A percentile compares a stretch with the other conserved stretches of the same genome.
phyloP scores from a whole-genome alignment of 2,329 filamentous ascomycete genomes.

The Fusarium miscanthi region DNA sequence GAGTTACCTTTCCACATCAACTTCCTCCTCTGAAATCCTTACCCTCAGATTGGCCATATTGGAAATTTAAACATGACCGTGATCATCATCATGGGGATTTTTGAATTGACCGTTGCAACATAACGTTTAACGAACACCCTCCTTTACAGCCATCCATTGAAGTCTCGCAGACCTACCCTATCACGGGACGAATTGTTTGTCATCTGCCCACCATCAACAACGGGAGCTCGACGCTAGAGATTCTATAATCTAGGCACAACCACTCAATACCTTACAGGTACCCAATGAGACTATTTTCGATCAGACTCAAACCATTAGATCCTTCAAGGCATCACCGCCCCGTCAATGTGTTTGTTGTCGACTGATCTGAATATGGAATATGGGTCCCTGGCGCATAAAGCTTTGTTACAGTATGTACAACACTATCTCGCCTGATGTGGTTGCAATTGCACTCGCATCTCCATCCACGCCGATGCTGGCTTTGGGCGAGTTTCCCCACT shows the following conservation, averaged over 20 bases:
- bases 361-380: not conserved
- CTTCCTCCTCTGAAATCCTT: not conserved
- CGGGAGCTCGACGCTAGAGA: slow-evolving; percentile 6
- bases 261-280: slow-evolving; percentile 8
- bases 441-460: slow-evolving; percentile 31
- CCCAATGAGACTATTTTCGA: slow-evolving; percentile 11
- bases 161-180: slow-evolving; percentile 9
- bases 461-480: slow-evolving; percentile 8
- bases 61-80: slow-evolving; percentile 19
- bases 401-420: slow-evolving; percentile 7
- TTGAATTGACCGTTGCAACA: slow-evolving; percentile 18
- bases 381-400: not conserved
- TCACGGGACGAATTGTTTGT: slow-evolving; percentile 9
- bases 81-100: slow-evolving; percentile 34
- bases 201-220: slow-evolving; percentile 17
- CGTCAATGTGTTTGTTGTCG: not conserved
- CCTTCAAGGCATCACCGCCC: not conserved
- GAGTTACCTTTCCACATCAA: not conserved
- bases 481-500: slow-evolving; percentile 26
- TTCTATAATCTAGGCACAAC: not conserved
- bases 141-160: not conserved
- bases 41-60: not conserved
- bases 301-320: not conserved
- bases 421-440: slow-evolving; percentile 26
- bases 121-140: slow-evolving; percentile 19